Base-by-base conservation (phyloP, 768 basidiomycete species). In the Serpula lacrymans region DNA sequence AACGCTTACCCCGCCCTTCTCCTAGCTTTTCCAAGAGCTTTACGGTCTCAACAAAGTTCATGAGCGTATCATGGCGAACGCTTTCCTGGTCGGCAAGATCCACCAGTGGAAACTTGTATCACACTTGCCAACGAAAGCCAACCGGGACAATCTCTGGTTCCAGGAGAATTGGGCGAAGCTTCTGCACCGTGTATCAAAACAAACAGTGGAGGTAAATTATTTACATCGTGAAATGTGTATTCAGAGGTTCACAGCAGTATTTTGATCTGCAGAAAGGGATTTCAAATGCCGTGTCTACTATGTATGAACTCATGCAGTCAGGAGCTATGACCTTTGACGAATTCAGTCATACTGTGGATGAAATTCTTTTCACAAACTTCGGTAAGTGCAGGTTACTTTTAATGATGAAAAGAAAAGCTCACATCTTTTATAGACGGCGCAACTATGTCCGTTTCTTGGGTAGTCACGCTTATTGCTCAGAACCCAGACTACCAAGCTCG, bases 351-450 rank as follows among this genome's bases (percentile, higher is more conserved):
- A 16, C 35, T 14, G 21, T 37, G 8, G 35, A 37, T 22, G 38
- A 39, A 14, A 39, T 39, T 8, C 27, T 39, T 18, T 39, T 39
- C 26, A 39, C 38, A 9, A 39, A 39, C 27, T 25, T 39, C 14
- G 38, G 38, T 39, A 29, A 2, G 31, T 13, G 12, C 38, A 9
- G 14, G 6, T 26, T 33, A 10, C 14, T 10, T 39, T 30, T 6
- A 17, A 13, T 25, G 20, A 7, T 24, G 5, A 22, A 1, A 17
- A 10, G 17, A 12, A 22, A 18, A 13, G 16, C 38, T 39, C 3
- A 2, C 25, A 28, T 18, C 9, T 2, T 27, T 10, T 28, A 6
- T 14, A 39, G 38, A 39, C 14, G 38, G 23, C 21, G 28, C 38
- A 29, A 39, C 38, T 9, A 39, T 28, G 23, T 39, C 38, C 31